A percentile compares a stretch with the other conserved stretches of the same genome.
These are phyloP conservation scores for Fusarium ramigenum DNA, from an alignment of 2,329 filamentous ascomycete genomes.

Conservation along the genomic window DNA sequence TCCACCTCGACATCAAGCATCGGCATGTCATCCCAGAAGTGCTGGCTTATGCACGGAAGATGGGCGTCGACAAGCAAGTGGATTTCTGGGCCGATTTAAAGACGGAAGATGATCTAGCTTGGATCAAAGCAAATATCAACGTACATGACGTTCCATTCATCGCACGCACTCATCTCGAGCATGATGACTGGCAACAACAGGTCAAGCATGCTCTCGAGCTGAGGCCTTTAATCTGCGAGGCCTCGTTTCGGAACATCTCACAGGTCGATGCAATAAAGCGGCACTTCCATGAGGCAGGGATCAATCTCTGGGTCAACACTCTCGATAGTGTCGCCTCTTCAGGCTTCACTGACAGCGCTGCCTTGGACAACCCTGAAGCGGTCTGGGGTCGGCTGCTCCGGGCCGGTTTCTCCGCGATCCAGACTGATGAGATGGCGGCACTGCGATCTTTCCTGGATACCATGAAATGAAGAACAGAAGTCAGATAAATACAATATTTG, in stretches of 20 bases:
- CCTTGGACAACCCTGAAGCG: background rate
- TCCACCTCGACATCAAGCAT: background rate
- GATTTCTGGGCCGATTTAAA: background rate
- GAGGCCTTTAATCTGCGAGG: background rate
- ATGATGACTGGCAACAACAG: background rate
- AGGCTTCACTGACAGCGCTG: background rate
- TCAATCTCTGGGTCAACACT: background rate
- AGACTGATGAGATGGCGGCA: background rate
- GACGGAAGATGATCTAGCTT: background rate
- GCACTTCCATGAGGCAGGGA: background rate
- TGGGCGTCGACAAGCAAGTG: background rate
- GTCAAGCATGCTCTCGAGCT: background rate
- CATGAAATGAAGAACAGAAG: background rate
- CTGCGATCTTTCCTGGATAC: background rate
- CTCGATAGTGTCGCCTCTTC: background rate
- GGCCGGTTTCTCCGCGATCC: background rate
- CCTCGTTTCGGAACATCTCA: background rate
- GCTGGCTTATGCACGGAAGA: background rate
- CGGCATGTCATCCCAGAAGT: background rate
- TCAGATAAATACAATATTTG: background rate
- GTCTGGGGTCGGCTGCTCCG: background rate
- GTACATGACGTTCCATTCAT: background rate
- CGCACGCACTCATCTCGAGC: background rate
- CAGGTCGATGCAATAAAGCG: background rate
- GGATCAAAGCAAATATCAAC: background rate